A percentile compares a stretch with the other conserved stretches of the same genome.
Conservation (phyloP, 495 filamentous ascomycete species). For the Talaromyces wortmannii region DNA sequence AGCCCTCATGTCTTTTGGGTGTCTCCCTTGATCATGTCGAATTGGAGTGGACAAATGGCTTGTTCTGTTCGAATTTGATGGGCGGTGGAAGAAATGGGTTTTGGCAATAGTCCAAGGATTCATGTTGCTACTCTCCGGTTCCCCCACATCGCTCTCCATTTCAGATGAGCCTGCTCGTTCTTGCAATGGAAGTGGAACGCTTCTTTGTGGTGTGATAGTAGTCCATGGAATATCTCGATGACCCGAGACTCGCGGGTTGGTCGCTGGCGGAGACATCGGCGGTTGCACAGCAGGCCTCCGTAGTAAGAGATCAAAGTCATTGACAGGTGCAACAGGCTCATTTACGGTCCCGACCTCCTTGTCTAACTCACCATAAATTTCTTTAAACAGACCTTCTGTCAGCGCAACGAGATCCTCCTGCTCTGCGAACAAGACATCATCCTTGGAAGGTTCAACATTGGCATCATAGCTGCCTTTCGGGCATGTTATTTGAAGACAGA, state of each 20-base stretch:
- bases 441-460: slow-evolving; percentile 87
- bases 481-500: slow-evolving; percentile 68
- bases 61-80: background rate
- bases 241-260: background rate
- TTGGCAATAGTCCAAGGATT: slow-evolving; percentile 28
- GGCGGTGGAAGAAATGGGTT: slow-evolving; percentile 1
- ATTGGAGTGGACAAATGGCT: background rate
- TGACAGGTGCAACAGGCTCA: background rate
- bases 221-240: background rate
- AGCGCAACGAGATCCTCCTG: slow-evolving; percentile 41
- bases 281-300: background rate
- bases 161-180: background rate
- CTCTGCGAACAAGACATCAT: slow-evolving; percentile 76
- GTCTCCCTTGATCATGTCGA: background rate
- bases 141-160: background rate
- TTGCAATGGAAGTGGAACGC: background rate
- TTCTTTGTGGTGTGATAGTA: background rate
- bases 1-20: background rate
- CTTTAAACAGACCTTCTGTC: slow-evolving; percentile 48
- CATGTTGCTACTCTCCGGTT: slow-evolving; percentile 4
- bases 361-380: slow-evolving; percentile 44
- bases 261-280: slow-evolving; percentile 1
- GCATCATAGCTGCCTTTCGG: slow-evolving; percentile 69
- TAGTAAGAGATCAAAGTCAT: slow-evolving; percentile 1
- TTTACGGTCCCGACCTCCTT: background rate